Base-by-base conservation (phyloP, 495 filamentous ascomycete genomes). In the Parathielavia hyrcaniae region DNA sequence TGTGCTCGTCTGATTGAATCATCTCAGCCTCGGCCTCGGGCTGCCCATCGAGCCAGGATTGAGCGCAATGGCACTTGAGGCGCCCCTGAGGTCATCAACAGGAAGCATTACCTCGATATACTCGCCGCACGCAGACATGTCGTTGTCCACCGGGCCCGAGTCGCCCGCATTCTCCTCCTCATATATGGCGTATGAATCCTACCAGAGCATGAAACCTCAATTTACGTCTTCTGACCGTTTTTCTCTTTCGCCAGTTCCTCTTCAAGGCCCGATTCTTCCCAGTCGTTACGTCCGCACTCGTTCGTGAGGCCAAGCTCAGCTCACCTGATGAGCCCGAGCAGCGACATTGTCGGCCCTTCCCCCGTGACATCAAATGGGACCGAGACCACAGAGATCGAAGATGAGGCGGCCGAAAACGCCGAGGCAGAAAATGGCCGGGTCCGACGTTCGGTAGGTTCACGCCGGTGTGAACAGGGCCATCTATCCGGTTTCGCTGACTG, bases 351-450 rank as follows among this genome's bases (percentile, higher is more conserved):
- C 57, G 86, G 87, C 49, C 87, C 87, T 20, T 90, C 87, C 30
- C 87, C 87, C 38, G 86, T 88, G 17, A 88, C 87, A 41, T 89
- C 86, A 26, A 86, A 85, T 64, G 86, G 85, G 46, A 88, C 86
- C 59, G 83, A 85, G 57, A 79, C 73, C 20, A 86, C 83, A 17
- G 83, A 89, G 63, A 87, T 90, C 19, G 87, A 90, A 46, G 86
- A 89, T 58, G 83, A 85, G n/a, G 77, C 78, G 58, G 80, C 82
- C 39, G 77, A 78, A 55, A 61, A 62, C 53, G 58, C 46, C 50
- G 57, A 59, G 48, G 62, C 65, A 45, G 57, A 49, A 41, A 59
- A 50, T 30, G 40, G 35, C 36, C 70, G 63, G 62, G 67, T 69
- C 14, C 71, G 69, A 46, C 70, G 66, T 40, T 75, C 75, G 57